Evolutionary conservation across 305 asterid species (phyloP).

Genomic region (Solanum hybrid): DNA sequence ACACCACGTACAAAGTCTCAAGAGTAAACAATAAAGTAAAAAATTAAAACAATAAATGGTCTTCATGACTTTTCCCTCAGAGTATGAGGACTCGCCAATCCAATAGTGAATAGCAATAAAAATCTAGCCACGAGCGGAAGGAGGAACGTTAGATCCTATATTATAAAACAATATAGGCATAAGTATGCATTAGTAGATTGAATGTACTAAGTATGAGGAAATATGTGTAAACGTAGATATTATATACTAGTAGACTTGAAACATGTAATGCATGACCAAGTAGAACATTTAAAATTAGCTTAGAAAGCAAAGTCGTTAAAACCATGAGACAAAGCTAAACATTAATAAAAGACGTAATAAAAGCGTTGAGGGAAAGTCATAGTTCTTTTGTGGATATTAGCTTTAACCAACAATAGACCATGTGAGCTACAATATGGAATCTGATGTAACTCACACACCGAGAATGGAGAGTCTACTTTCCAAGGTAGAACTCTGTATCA

Average conservation of each 20-base stretch:
- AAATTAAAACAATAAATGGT: neutral
- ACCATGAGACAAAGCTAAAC: neutral
- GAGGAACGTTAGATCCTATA: neutral
- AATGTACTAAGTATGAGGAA: neutral
- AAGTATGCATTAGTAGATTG: neutral
- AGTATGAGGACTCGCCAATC: neutral
- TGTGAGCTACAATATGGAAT: neutral
- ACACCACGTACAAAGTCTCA: neutral
- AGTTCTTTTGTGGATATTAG: neutral
- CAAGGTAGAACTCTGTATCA: neutral
- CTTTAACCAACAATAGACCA: neutral
- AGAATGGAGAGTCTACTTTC: neutral
- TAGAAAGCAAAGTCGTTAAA: neutral
- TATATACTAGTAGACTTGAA: neutral
- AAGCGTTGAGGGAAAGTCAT: neutral
- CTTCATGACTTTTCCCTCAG: neutral
- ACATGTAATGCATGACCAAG: neutral
- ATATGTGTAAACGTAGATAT: neutral
- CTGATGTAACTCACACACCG: neutral
- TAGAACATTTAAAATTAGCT: neutral
- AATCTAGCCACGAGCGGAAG: neutral
- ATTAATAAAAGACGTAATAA: neutral
- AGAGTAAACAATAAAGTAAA: neutral
- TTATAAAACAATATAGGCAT: neutral
- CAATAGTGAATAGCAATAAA: neutral